Conservation (phyloP, 192 early-diverging fungal species). For the Coemansia sp. region DNA sequence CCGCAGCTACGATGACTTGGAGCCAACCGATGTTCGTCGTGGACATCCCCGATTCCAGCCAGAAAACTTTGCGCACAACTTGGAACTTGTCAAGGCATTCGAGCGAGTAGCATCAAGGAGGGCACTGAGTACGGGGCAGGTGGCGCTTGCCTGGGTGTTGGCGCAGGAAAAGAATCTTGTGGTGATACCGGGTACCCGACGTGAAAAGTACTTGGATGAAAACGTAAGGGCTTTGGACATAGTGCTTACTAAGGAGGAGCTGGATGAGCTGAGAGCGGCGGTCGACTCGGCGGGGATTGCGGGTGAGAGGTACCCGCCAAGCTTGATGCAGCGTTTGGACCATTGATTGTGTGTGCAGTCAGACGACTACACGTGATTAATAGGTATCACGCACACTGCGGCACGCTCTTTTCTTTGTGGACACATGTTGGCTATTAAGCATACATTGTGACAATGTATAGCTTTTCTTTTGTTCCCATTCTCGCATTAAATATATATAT, state of each 20-base stretch:
- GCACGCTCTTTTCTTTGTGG: not conserved
- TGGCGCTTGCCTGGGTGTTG: slow-evolving; percentile 69
- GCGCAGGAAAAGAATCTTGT: slow-evolving; percentile 57
- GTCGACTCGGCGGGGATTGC: not conserved
- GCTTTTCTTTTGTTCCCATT: not conserved
- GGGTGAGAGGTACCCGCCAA: not conserved
- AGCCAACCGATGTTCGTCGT: slow-evolving; percentile 56
- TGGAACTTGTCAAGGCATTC: slow-evolving; percentile 61
- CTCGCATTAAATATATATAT: not conserved
- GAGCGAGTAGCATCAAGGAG: slow-evolving; percentile 58
- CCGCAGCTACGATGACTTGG: slow-evolving; percentile 59
- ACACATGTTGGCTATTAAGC: not conserved
- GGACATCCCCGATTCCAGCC: slow-evolving; percentile 60
- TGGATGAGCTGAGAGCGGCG: not conserved
- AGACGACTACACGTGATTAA: not conserved
- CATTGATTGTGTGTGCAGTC: not conserved
- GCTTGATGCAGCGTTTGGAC: not conserved
- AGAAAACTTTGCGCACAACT: slow-evolving; percentile 63
- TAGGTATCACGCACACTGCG: not conserved
- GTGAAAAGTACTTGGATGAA: slow-evolving; percentile 52
- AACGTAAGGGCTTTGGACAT: slow-evolving; percentile 38
- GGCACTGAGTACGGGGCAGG: slow-evolving; percentile 54
- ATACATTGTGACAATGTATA: not conserved
- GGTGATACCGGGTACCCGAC: slow-evolving; percentile 62
- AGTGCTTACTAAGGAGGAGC: slow-evolving; percentile 28